A percentile compares a stretch with the other conserved stretches of the same genome.
These are phyloP conservation scores for Calocybe gambosa DNA, from an alignment of 1,284 basidiomycete genomes.

Conservation along the genomic window DNA sequence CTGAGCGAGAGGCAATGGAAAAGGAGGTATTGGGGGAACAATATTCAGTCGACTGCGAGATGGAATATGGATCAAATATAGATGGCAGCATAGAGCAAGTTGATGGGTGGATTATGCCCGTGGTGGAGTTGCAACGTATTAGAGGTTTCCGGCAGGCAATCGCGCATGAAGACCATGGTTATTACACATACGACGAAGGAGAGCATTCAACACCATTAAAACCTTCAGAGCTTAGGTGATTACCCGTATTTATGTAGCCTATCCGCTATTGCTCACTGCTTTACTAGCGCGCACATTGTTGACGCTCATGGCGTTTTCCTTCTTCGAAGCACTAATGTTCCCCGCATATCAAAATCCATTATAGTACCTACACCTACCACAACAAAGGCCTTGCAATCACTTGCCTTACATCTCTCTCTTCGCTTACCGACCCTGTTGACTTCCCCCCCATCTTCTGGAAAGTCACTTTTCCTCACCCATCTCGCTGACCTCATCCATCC, in stretches of 20 bases:
- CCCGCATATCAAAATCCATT: conserved; percentile 20
- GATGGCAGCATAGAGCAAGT: conserved; percentile 24
- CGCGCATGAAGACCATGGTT: conserved; percentile 34
- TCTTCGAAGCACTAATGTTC: conserved; percentile 31
- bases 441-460: conserved; percentile 87
- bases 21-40: conserved; percentile 51
- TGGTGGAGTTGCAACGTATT: conserved; percentile 60
- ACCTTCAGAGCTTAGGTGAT: conserved; percentile 47
- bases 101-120: conserved; percentile 78
- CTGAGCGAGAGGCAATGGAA: conserved; percentile 63
- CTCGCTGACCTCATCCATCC: conserved; percentile 65
- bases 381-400: conserved; percentile 47
- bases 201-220: conserved; percentile 31
- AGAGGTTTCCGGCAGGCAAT: conserved; percentile 47
- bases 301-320: conserved; percentile 65
- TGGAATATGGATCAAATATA: conserved; percentile 31
- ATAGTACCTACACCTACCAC: conserved; percentile 70
- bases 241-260: conserved; percentile 16
- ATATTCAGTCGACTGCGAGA: conserved; percentile 49
- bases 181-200: conserved; percentile 36
- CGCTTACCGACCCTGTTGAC: conserved; percentile 81
- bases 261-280: conserved; percentile 6
- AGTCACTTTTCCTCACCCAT: conserved; percentile 77
- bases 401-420: conserved; percentile 64
- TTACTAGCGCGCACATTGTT: conserved; percentile 43